Evolutionary conservation across 1,139 yeast genomes (phyloP), one percentile per base, ranked within the genome.

Genomic region (Yamadazyma jaroonii): DNA sequence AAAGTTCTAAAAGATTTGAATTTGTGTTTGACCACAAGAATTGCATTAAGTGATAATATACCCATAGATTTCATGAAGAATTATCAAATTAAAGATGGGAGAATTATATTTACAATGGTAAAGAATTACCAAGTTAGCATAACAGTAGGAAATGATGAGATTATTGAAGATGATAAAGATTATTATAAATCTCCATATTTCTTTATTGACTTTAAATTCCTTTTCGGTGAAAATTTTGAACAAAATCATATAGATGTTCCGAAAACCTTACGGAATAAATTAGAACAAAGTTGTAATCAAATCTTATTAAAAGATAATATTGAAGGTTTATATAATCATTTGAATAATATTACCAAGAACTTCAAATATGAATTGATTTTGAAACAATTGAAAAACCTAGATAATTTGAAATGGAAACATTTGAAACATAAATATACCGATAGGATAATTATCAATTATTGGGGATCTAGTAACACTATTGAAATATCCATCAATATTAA

Each of bases 321-420:
- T 20, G 52, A 57, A 1, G 84, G 84, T 2, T 64, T 88, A 15
- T 82, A 86, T 53, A 81, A 76, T 29, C 69, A 87, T 40, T 63
- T 90, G 41, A 85, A 84, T 48, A 74, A 77, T 46, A 87, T 84
- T 55, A 72, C 92, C 9, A 74, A 82, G 24, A 80, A 87, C 21
- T 82, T 84, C 61, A 87, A 87, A 55, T 67, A 90, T 23, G 80
- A 84, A 47, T 64, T 84, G 40, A 66, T 89, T 13, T 81, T 86
- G 43, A 92, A 86, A 52, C 92, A 86, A 52, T 61, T 89, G 37
- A 67, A 72, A 25, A 74, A 71, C 15, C 61, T 84, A 41, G 78
- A 82, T 25, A 67, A 77, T 32, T 54, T 67, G 33, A 66, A 67
- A 42, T 85, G 95, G 84, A 80, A 84, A 11, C 78, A 78, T 40